phyloP scores from a whole-genome alignment of 306 rosid species.

The Malus orientalis region DNA sequence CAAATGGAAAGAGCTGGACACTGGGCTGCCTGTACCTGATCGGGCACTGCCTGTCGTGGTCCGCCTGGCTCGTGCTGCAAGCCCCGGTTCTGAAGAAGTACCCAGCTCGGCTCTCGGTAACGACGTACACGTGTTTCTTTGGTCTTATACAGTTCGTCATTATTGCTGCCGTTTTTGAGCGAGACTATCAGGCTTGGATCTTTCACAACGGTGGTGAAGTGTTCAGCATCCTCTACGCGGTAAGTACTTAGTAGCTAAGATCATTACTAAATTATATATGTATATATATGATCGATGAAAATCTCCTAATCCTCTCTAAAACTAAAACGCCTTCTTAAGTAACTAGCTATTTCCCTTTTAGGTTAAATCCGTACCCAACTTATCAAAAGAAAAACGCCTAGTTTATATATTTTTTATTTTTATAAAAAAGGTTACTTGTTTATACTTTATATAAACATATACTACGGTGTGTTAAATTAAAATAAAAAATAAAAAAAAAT shows the following conservation, averaged over 20 bases:
- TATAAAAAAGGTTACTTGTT: too few species aligned
- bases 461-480: too few species aligned
- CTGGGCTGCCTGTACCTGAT: constrained; percentile 79
- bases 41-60: constrained; percentile 94
- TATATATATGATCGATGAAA: too few species aligned
- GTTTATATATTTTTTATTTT: too few species aligned
- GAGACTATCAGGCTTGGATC: constrained; percentile 78
- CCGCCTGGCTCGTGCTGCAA: constrained; percentile 90
- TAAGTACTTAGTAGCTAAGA: constrained; percentile 13
- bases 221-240: constrained; percentile 83
- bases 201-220: constrained; percentile 69
- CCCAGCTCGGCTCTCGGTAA: constrained; percentile 95
- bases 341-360: too few species aligned
- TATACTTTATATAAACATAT: too few species aligned
- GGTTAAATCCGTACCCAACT: too few species aligned
- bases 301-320: too few species aligned
- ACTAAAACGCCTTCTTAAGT: too few species aligned
- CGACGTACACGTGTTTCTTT: constrained; percentile 87
- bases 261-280: background rate
- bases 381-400: too few species aligned
- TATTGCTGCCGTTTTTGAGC: constrained; percentile 58
- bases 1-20: constrained; percentile 81
- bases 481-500: too few species aligned
- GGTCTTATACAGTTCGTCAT: constrained; percentile 71
- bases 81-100: constrained; percentile 89